Conservation (phyloP, 805 yeast species). For the Candida jianshihensis region DNA sequence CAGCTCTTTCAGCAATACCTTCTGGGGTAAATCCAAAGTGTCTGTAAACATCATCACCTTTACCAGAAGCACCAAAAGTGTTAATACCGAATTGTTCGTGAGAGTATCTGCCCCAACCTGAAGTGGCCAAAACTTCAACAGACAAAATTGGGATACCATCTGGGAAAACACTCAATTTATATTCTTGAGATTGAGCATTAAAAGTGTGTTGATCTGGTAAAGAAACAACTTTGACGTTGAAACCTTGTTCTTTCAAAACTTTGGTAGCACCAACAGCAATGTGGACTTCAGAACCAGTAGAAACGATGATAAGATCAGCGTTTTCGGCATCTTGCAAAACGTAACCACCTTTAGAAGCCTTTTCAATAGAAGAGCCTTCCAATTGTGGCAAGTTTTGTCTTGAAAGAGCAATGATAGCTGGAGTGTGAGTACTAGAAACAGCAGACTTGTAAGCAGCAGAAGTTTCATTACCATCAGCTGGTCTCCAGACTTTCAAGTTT, state of each 20-base stretch:
- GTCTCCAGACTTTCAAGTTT: slow-evolving; percentile 83
- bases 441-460: slow-evolving; percentile 77
- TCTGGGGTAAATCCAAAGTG: slow-evolving; percentile 87
- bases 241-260: slow-evolving; percentile 54
- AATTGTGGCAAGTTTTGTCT: slow-evolving; percentile 92
- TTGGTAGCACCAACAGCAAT: slow-evolving; percentile 79
- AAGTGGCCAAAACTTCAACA: slow-evolving; percentile 86
- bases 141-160: slow-evolving; percentile 91
- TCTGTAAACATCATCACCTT: slow-evolving; percentile 75
- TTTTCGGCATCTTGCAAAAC: slow-evolving; percentile 51
- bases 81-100: slow-evolving; percentile 95
- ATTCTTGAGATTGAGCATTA: slow-evolving; percentile 74
- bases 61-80: slow-evolving; percentile 96
- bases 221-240: slow-evolving; percentile 79
- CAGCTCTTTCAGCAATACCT: slow-evolving; percentile 83
- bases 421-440: slow-evolving; percentile 53
- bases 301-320: slow-evolving; percentile 68
- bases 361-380: slow-evolving; percentile 86
- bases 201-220: slow-evolving; percentile 90
- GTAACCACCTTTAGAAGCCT: slow-evolving; percentile 94
- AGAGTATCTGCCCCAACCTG: slow-evolving; percentile 91
- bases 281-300: slow-evolving; percentile 92
- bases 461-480: slow-evolving; percentile 87
- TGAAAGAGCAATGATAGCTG: slow-evolving; percentile 68
- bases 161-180: slow-evolving; percentile 83